Conservation (phyloP, 2,329 filamentous ascomycete species). For the Allantophomopsis cytisporea region DNA sequence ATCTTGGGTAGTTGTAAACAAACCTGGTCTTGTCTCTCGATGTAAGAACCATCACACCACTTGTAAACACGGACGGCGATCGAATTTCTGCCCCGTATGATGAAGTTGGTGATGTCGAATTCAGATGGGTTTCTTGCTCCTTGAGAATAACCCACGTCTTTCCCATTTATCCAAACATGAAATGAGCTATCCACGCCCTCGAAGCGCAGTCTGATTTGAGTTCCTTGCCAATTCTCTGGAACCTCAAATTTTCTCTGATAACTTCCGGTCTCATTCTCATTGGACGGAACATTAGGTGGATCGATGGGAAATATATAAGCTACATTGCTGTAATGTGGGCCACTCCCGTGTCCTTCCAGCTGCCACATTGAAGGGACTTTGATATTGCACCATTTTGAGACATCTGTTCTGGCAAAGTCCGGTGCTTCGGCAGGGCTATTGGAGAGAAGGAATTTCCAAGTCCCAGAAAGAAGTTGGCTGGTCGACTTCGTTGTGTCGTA, state of each 20-base stretch:
- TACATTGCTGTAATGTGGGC: constrained; percentile 37
- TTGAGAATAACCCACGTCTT: constrained; percentile 39
- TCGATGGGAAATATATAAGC: constrained; percentile 37
- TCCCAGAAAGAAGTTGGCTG: constrained; percentile 16
- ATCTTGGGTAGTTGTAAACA: not conserved
- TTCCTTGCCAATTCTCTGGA: constrained; percentile 22
- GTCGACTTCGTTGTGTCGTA: constrained; percentile 24
- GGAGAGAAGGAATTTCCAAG: constrained; percentile 14
- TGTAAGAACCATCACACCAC: constrained; percentile 41
- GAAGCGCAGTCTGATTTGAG: constrained; percentile 35
- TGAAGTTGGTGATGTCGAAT: constrained; percentile 36
- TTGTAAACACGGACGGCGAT: constrained; percentile 40
- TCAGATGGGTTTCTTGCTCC: constrained; percentile 42
- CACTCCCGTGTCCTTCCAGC: constrained; percentile 37
- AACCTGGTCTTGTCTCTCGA: constrained; percentile 29
- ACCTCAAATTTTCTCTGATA: constrained; percentile 34
- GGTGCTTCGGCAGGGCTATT: constrained; percentile 15
- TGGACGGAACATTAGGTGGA: constrained; percentile 35
- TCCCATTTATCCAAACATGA: constrained; percentile 41
- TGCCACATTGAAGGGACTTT: constrained; percentile 41
- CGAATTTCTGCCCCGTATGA: constrained; percentile 14
- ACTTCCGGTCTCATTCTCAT: constrained; percentile 36
- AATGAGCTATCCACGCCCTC: constrained; percentile 44
- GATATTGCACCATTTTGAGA: constrained; percentile 29
- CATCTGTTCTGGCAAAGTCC: constrained; percentile 9